A percentile compares a stretch with the other conserved stretches of the same genome.
Conservation (phyloP, 78 protist species). For the Trichosphaerium sp. region DNA sequence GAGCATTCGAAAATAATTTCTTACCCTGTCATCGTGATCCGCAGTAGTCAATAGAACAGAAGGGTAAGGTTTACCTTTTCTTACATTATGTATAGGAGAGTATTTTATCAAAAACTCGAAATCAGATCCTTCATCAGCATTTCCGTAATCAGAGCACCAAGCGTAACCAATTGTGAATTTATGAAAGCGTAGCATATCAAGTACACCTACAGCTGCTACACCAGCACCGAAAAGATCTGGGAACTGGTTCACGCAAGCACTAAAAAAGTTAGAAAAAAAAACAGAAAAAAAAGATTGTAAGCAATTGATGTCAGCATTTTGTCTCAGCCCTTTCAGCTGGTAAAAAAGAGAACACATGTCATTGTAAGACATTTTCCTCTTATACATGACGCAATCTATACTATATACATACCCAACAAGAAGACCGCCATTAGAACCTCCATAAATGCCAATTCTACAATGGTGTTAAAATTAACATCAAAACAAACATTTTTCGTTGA, state of each 20-base stretch:
- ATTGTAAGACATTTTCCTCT: too few relatives aligned
- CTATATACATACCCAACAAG: too few relatives aligned
- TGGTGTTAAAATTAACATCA: not conserved
- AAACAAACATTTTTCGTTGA: not conserved
- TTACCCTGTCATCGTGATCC: constrained; percentile 92
- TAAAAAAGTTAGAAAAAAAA: too few relatives aligned
- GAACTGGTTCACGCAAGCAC: constrained; percentile 64
- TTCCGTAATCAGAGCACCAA: constrained; percentile 73
- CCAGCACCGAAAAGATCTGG: constrained; percentile 72
- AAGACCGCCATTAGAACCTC: constrained; percentile 91
- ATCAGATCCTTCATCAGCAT: constrained; percentile 6
- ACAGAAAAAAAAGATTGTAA: too few relatives aligned
- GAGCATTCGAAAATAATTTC: too few relatives aligned
- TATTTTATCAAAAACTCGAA: constrained; percentile 2
- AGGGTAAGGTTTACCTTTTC: constrained; percentile 27
- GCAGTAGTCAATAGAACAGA: constrained; percentile 53
- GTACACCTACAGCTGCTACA: constrained; percentile 45
- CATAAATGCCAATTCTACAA: constrained; percentile 43
- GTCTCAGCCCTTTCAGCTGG: too few relatives aligned
- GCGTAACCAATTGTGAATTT: constrained; percentile 80
- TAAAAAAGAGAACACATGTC: too few relatives aligned
- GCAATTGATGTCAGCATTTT: too few relatives aligned
- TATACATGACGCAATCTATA: too few relatives aligned
- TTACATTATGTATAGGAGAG: constrained; percentile 74
- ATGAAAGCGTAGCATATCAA: constrained; percentile 87